Evolutionary conservation across 495 filamentous ascomycete species (phyloP).

Genomic region (Aspergillus egyptiacus): DNA sequence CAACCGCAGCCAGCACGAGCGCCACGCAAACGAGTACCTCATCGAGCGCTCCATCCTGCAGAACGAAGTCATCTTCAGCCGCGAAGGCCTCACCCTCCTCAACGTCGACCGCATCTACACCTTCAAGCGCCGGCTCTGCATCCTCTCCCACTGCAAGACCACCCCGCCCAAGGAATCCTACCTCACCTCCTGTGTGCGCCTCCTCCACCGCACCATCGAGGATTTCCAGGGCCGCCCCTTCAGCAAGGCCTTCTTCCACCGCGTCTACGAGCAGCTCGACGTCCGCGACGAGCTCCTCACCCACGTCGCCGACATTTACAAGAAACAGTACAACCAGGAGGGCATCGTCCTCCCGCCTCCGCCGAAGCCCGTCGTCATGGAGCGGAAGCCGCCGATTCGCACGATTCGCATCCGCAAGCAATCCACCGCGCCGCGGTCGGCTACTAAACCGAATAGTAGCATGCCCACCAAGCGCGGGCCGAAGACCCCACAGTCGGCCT

Average conservation of each 20-base stretch:
- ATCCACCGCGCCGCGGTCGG: conserved; percentile 15
- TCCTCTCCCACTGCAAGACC: conserved; percentile 38
- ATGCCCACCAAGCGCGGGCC: conserved; percentile 29
- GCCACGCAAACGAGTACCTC: conserved; percentile 45
- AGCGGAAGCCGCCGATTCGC: conserved; percentile 22
- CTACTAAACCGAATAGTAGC: no score
- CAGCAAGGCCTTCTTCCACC: conserved; percentile 52
- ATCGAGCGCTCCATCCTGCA: conserved; percentile 60
- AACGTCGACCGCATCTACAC: conserved; percentile 68
- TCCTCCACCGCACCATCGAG: conserved; percentile 58
- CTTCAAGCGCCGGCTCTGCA: conserved; percentile 59
- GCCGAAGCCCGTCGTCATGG: conserved; percentile 15
- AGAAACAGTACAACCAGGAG: conserved; percentile 47
- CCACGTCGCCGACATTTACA: conserved; percentile 54
- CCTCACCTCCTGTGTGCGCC: conserved; percentile 44
- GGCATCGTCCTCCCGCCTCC: conserved; percentile 36
- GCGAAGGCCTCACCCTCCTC: conserved; percentile 62
- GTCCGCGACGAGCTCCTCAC: conserved; percentile 48
- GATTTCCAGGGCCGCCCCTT: conserved; percentile 53
- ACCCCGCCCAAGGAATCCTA: conserved; percentile 31
- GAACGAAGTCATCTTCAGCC: conserved; percentile 63
- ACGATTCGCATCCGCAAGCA: conserved; percentile 18
- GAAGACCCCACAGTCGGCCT: conserved; percentile 41
- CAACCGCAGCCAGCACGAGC: conserved; percentile 32
- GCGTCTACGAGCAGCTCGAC: conserved; percentile 57